These are phyloP conservation scores for Zymoseptoria passerinii DNA, from an alignment of 2,329 filamentous ascomycete species.

Conservation along the genomic window DNA sequence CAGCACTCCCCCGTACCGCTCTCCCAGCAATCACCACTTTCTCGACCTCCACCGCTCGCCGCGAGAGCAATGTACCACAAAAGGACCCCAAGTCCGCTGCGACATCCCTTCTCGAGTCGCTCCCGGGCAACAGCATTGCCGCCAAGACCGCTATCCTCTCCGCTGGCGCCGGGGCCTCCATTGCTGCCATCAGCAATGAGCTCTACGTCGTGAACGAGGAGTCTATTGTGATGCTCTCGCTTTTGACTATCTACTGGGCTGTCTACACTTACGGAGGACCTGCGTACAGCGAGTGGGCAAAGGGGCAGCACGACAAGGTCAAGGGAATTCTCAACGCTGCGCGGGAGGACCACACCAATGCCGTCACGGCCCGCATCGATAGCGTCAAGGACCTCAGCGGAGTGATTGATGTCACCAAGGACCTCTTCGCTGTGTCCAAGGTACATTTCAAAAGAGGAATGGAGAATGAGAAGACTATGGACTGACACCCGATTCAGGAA, in stretches of 20 bases:
- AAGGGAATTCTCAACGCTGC: constrained; percentile 91
- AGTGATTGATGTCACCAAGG: constrained; percentile 95
- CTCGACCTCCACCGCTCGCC: constrained; percentile 56
- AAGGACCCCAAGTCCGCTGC: constrained; percentile 96
- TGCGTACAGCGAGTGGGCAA: constrained; percentile 84
- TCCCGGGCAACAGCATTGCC: constrained; percentile 84
- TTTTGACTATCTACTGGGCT: constrained; percentile 85
- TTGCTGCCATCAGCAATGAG: constrained; percentile 98
- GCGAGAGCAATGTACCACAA: constrained; percentile 56
- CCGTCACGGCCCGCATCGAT: constrained; percentile 88
- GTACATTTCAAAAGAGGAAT: constrained; percentile 40
- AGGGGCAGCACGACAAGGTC: constrained; percentile 83
- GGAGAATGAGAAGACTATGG: not conserved
- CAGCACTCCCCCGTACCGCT: constrained; percentile 64
- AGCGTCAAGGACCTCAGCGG: constrained; percentile 90
- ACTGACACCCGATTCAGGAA: constrained; percentile 54
- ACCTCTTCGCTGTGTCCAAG: constrained; percentile 96
- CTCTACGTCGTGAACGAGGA: constrained; percentile 99
- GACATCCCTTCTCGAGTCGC: constrained; percentile 83
- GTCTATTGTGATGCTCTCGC: constrained; percentile 84
- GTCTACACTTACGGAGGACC: constrained; percentile 92
- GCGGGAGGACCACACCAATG: constrained; percentile 86
- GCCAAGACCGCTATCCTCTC: constrained; percentile 98
- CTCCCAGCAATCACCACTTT: constrained; percentile 64
- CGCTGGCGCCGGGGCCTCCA: constrained; percentile 77